Percentiles rank a stretch among this genome's conserved stretches.
Evolutionary conservation across 2,329 filamentous ascomycete species (phyloP).

Genomic region (Claviceps sp.): DNA sequence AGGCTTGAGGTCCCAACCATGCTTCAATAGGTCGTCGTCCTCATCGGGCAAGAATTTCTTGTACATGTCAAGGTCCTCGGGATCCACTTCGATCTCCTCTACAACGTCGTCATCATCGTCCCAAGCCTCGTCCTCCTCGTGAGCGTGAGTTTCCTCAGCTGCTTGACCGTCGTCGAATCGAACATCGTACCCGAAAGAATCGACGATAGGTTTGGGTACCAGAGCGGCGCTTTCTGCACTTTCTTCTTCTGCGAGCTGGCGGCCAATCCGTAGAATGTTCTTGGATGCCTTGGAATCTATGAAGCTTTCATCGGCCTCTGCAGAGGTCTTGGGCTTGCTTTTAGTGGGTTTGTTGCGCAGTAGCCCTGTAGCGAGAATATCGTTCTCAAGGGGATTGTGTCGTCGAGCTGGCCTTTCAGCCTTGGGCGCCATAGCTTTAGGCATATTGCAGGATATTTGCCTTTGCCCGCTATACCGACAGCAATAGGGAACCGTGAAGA

Average conservation of each 20-base stretch:
- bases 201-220: slow-evolving; percentile 26
- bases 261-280: slow-evolving; percentile 80
- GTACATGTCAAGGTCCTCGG: slow-evolving; percentile 79
- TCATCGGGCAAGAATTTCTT: slow-evolving; percentile 73
- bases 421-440: slow-evolving; percentile 56
- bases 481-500: background rate
- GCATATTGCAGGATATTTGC: slow-evolving; percentile 43
- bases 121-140: slow-evolving; percentile 55
- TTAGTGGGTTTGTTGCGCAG: slow-evolving; percentile 65
- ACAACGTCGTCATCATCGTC: slow-evolving; percentile 64
- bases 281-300: slow-evolving; percentile 80
- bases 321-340: slow-evolving; percentile 49
- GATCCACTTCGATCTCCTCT: slow-evolving; percentile 70
- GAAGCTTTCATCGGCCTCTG: slow-evolving; percentile 53
- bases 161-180: slow-evolving; percentile 49
- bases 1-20: slow-evolving; percentile 40
- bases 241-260: slow-evolving; percentile 78
- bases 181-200: slow-evolving; percentile 67
- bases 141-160: slow-evolving; percentile 27
- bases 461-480: background rate
- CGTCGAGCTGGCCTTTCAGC: slow-evolving; percentile 48
- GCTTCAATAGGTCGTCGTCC: slow-evolving; percentile 59
- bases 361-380: slow-evolving; percentile 58
- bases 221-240: slow-evolving; percentile 20
- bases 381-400: slow-evolving; percentile 86